Percentiles rank a stretch among this genome's conserved stretches.
Evolutionary conservation across 192 early-diverging fungal species (phyloP).

Genomic region (Entomortierella chlamydospora): DNA sequence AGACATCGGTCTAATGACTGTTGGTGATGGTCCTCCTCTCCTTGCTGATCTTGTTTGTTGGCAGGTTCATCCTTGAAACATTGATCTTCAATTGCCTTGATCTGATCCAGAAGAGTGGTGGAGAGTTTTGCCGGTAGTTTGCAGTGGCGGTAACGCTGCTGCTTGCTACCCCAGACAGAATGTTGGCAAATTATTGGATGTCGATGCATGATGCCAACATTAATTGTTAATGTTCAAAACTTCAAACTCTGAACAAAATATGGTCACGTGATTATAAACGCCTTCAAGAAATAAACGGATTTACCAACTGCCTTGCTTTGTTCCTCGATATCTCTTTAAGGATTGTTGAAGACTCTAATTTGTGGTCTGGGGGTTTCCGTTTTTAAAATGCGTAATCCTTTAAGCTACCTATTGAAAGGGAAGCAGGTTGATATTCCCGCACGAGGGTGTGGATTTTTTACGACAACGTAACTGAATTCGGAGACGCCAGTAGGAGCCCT

Average conservation of each 20-base stretch:
- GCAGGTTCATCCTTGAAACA: background rate
- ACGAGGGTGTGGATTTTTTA: conserved; percentile 73
- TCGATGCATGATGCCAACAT: background rate
- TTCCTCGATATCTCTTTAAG: too few species aligned
- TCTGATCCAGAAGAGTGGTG: background rate
- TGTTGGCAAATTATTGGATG: conserved; percentile 50
- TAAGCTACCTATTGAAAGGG: conserved; percentile 77
- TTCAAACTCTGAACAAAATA: too few species aligned
- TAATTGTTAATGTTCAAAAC: too few species aligned
- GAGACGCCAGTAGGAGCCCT: conserved; percentile 72
- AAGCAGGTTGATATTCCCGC: conserved; percentile 83
- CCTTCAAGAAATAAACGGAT: too few species aligned
- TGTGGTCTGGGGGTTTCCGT: too few species aligned
- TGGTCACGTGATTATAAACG: too few species aligned
- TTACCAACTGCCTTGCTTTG: too few species aligned
- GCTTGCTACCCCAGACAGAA: conserved; percentile 44
- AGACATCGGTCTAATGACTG: background rate
- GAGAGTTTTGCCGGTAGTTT: conserved; percentile 39
- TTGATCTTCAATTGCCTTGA: conserved; percentile 18
- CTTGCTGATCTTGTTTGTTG: background rate
- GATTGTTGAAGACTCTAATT: too few species aligned
- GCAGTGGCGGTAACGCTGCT: conserved; percentile 45
- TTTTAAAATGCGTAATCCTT: too few species aligned
- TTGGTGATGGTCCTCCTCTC: conserved; percentile 2
- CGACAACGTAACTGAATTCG: conserved; percentile 76